Evolutionary conservation across 2,329 filamentous ascomycete species (phyloP).

Genomic region (Epicoccum nigrum): DNA sequence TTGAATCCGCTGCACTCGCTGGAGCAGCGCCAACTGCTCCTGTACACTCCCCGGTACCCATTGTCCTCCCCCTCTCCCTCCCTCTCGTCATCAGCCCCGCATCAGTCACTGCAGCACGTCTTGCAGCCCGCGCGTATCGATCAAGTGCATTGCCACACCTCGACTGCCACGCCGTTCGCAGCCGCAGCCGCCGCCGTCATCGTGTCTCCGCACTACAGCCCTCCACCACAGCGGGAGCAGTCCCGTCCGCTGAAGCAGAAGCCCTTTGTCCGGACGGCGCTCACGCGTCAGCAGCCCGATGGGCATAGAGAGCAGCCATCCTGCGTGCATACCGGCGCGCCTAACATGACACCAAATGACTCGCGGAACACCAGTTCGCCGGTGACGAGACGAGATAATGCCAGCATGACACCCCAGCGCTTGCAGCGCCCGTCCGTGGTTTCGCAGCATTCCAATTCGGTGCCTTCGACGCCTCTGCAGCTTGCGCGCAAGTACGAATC

Average conservation of each 20-base stretch:
- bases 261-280: slow-evolving; percentile 32
- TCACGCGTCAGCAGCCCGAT: slow-evolving; percentile 45
- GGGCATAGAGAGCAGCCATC: slow-evolving; percentile 42
- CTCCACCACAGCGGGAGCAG: slow-evolving; percentile 42
- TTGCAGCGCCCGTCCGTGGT: slow-evolving; percentile 57
- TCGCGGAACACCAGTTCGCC: slow-evolving; percentile 26
- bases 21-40: slow-evolving; percentile 18
- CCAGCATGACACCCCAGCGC: slow-evolving; percentile 21
- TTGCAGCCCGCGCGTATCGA: slow-evolving; percentile 39
- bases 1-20: slow-evolving; percentile 21
- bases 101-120: slow-evolving; percentile 35
- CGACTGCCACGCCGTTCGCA: slow-evolving; percentile 26
- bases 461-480: slow-evolving; percentile 92
- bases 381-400: slow-evolving; percentile 38
- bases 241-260: slow-evolving; percentile 40
- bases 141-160: slow-evolving; percentile 30
- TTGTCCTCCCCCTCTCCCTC: no score
- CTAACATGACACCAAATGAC: slow-evolving; percentile 47
- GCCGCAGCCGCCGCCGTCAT: slow-evolving; percentile 41
- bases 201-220: slow-evolving; percentile 48
- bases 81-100: no score
- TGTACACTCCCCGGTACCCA: slow-evolving; percentile 16
- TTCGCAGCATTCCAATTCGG: slow-evolving; percentile 80
- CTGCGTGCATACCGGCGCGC: slow-evolving; percentile 44
- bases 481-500: slow-evolving; percentile 84